Conservation (phyloP, 192 early-diverging fungal species). For the Coemansia sp. region DNA sequence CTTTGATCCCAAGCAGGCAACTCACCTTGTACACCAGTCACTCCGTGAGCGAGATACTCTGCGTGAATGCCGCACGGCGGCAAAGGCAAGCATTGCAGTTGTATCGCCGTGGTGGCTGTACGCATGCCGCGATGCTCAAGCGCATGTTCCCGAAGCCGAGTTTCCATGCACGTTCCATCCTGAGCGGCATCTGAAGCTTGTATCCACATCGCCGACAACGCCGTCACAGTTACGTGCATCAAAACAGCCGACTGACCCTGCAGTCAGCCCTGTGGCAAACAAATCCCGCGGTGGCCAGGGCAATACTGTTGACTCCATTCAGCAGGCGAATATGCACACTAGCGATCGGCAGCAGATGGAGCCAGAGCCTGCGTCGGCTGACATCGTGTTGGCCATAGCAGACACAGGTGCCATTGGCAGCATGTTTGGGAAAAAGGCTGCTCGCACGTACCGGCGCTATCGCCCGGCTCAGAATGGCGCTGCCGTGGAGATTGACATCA, state of each 20-base stretch:
- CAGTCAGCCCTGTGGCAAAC: neutral
- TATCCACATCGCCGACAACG: conserved; percentile 4
- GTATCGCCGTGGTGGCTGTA: conserved; percentile 58
- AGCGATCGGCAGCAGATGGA: neutral
- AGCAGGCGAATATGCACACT: neutral
- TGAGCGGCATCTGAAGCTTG: conserved; percentile 31
- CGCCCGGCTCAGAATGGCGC: conserved; percentile 9
- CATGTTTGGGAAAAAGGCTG: conserved; percentile 28
- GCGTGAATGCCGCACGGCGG: conserved; percentile 35
- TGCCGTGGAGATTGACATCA: conserved; percentile 3
- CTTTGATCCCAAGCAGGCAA: conserved; percentile 30
- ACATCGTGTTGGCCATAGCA: neutral
- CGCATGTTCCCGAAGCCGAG: conserved; percentile 21
- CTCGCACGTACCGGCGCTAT: conserved; percentile 29
- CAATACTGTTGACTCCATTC: neutral
- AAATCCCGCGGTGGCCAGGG: neutral
- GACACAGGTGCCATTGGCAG: conserved; percentile 17
- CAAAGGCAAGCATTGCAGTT: conserved; percentile 16
- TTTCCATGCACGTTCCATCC: conserved; percentile 50
- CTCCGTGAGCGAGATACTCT: conserved; percentile 38
- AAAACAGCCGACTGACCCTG: neutral
- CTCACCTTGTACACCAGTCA: conserved; percentile 54
- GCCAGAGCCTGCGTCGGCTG: neutral
- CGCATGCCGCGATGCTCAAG: conserved; percentile 31
- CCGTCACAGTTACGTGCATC: neutral